These are phyloP conservation scores for Ceratocystis variospora DNA, from an alignment of 2,329 filamentous ascomycete species.

Conservation along the genomic window DNA sequence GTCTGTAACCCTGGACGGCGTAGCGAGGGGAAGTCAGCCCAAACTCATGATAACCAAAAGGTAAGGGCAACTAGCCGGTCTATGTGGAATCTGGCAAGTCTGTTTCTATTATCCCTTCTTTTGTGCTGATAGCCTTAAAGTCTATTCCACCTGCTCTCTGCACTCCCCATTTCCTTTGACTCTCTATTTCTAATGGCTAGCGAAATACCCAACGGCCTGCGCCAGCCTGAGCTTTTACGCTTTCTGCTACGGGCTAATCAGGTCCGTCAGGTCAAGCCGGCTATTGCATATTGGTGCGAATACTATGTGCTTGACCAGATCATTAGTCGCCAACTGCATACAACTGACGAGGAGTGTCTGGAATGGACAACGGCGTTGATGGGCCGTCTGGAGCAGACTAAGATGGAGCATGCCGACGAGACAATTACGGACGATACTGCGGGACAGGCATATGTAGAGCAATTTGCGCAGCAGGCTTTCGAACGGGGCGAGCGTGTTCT, in stretches of 20 bases:
- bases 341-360: constrained; percentile 60
- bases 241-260: constrained; percentile 76
- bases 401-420: constrained; percentile 58
- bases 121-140: neutral
- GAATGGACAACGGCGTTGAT: constrained; percentile 71
- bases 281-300: constrained; percentile 89
- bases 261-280: constrained; percentile 70
- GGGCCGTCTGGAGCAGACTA: constrained; percentile 78
- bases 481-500: constrained; percentile 70
- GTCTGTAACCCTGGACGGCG: neutral
- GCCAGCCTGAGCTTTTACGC: constrained; percentile 66
- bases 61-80: neutral
- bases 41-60: neutral
- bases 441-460: constrained; percentile 83
- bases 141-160: neutral
- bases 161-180: no score
- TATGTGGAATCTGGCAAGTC: neutral
- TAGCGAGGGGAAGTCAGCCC: neutral
- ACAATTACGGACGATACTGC: constrained; percentile 73
- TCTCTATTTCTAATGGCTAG: neutral
- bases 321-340: constrained; percentile 66
- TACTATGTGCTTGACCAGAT: constrained; percentile 93
- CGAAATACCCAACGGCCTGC: constrained; percentile 56
- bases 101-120: neutral
- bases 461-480: constrained; percentile 84